Evolutionary conservation across 768 basidiomycete species (phyloP).

Genomic region (Mycena belliarum): DNA sequence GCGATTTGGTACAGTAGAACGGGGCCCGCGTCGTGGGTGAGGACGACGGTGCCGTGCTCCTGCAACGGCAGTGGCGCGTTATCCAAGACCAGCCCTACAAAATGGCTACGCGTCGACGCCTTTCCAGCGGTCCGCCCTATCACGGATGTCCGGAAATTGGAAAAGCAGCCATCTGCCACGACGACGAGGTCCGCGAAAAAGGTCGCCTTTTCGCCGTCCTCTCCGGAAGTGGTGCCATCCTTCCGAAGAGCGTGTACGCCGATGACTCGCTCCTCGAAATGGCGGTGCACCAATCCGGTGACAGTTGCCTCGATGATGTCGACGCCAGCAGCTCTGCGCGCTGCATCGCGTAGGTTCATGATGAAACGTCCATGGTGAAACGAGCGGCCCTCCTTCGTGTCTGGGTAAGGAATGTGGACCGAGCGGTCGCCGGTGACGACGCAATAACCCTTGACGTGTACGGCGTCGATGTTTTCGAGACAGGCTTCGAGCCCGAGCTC

Average conservation of each 20-base stretch:
- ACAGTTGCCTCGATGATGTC: constrained; percentile 86
- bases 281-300: constrained; percentile 49
- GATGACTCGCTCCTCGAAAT: constrained; percentile 58
- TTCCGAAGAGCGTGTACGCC: constrained; percentile 60
- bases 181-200: constrained; percentile 80
- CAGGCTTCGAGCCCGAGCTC: constrained; percentile 73
- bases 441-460: constrained; percentile 83
- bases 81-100: constrained; percentile 83
- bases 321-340: constrained; percentile 59
- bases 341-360: constrained; percentile 70
- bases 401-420: constrained; percentile 90
- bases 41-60: constrained; percentile 80
- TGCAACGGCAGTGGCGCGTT: constrained; percentile 72
- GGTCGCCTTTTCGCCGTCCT: constrained; percentile 46
- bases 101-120: constrained; percentile 68
- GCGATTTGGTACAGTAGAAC: constrained; percentile 93
- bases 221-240: constrained; percentile 4
- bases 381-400: constrained; percentile 67
- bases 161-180: constrained; percentile 93
- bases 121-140: constrained; percentile 51
- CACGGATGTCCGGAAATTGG: constrained; percentile 78
- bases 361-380: constrained; percentile 96
- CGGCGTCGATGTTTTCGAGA: constrained; percentile 83
- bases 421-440: constrained; percentile 54
- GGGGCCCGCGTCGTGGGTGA: constrained; percentile 79